phyloP scores from a whole-genome alignment of 257 asterid genomes.

The Haberlea rhodopensis region DNA sequence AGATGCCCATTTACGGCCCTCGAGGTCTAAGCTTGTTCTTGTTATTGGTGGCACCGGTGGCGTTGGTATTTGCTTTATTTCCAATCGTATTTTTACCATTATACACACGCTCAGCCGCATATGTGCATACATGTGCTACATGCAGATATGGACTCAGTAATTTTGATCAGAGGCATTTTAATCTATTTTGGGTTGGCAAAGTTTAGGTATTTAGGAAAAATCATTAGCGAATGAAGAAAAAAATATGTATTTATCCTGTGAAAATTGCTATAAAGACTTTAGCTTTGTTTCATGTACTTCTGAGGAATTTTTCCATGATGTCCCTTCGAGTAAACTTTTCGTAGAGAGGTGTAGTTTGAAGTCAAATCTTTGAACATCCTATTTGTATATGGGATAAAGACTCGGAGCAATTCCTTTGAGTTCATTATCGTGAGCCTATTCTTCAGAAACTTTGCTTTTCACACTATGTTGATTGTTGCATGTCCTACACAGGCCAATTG shows the following conservation, averaged over 20 bases:
- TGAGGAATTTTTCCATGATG: no score
- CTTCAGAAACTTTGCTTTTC: neutral
- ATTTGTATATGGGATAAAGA: neutral
- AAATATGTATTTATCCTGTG: neutral
- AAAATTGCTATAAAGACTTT: neutral
- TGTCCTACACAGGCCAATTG: conserved; percentile 68
- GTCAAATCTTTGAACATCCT: no score
- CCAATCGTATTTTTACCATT: neutral
- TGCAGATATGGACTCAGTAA: no score
- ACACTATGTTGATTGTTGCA: neutral
- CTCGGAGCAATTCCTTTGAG: neutral
- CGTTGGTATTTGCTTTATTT: conserved; percentile 52
- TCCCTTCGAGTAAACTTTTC: no score
- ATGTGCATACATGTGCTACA: neutral
- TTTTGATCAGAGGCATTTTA: no score
- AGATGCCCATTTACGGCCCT: conserved; percentile 20
- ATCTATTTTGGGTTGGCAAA: no score
- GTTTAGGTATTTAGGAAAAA: no score
- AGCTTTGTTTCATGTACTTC: no score
- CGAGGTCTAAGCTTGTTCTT: conserved; percentile 75
- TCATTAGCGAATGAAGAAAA: no score
- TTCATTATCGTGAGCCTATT: neutral
- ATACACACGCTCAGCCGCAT: neutral
- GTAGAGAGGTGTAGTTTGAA: no score
- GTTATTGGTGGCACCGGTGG: conserved; percentile 98